phyloP scores from a whole-genome alignment of 2,329 filamentous ascomycete genomes.

The Exophiala sideris region DNA sequence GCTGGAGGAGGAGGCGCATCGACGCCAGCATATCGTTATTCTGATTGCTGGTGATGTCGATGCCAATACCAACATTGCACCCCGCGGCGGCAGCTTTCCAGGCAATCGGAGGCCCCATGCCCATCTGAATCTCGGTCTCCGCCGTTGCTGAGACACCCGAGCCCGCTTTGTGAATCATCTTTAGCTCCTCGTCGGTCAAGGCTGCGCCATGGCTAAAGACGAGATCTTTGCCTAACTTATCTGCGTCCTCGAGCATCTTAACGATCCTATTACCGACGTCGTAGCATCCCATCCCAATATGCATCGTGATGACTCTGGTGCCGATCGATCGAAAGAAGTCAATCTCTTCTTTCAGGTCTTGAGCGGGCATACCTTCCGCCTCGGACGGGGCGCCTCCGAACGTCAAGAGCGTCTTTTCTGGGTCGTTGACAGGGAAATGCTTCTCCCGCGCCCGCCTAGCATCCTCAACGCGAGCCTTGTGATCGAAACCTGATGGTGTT shows the following conservation, averaged over 20 bases:
- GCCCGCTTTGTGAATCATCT: conserved; percentile 14
- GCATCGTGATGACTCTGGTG: conserved; percentile 2
- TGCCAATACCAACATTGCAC: conserved; percentile 27
- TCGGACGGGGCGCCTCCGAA: background rate
- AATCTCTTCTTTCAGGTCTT: conserved; percentile 2
- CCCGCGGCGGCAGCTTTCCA: conserved; percentile 24
- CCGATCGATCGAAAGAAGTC: conserved; percentile 5
- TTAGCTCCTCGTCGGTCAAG: conserved; percentile 18
- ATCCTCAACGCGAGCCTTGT: background rate
- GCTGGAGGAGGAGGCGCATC: conserved; percentile 31
- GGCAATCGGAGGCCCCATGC: conserved; percentile 29
- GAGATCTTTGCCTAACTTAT: conserved; percentile 5
- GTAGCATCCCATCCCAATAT: conserved; percentile 6
- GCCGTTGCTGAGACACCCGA: conserved; percentile 30
- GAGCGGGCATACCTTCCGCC: background rate
- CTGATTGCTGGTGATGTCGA: conserved; percentile 31
- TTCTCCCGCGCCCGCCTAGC: conserved; percentile 2
- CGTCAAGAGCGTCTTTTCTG: background rate
- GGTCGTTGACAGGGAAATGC: background rate
- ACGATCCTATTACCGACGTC: conserved; percentile 2
- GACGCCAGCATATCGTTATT: conserved; percentile 31
- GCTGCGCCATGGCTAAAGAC: conserved; percentile 8
- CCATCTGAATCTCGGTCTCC: conserved; percentile 35
- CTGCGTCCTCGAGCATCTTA: background rate
- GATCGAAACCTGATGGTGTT: no score